Evolutionary conservation across 257 asterid species (phyloP).

Genomic region (Pogostemon cablin): DNA sequence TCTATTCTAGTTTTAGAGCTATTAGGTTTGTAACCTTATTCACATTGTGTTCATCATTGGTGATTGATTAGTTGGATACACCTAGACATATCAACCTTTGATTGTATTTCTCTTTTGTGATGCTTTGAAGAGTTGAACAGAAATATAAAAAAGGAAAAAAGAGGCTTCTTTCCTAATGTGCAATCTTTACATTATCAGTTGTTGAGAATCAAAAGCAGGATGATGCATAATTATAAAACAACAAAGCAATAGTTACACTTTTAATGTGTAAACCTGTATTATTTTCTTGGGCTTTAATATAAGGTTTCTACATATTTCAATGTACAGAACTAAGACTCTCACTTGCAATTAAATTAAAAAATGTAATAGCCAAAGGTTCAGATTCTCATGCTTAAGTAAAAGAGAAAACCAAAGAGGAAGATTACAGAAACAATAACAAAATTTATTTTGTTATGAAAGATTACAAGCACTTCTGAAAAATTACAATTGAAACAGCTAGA

Average conservation of each 20-base stretch:
- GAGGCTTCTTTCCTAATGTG: no score
- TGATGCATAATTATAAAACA: conserved; percentile 16
- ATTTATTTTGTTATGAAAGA: not conserved
- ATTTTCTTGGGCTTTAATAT: not conserved
- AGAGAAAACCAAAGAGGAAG: not conserved
- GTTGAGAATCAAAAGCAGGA: conserved; percentile 15
- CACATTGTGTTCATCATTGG: conserved; percentile 33
- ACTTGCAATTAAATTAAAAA: not conserved
- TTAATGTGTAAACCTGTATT: not conserved
- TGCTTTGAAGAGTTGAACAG: not conserved
- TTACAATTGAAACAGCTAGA: conserved; percentile 18
- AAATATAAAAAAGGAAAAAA: not conserved
- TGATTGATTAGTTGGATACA: conserved; percentile 29
- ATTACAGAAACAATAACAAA: not conserved
- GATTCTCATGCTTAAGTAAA: conserved; percentile 9
- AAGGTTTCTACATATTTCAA: conserved; percentile 12
- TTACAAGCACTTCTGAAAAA: conserved; percentile 6
- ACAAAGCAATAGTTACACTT: not conserved
- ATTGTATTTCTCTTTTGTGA: conserved; percentile 7
- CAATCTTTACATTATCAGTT: not conserved
- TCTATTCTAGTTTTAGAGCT: conserved; percentile 34
- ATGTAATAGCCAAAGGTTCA: not conserved
- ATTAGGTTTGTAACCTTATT: conserved; percentile 28
- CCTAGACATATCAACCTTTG: conserved; percentile 16
- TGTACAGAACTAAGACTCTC: not conserved